A percentile compares a stretch with the other conserved stretches of the same genome.
These are phyloP conservation scores for Crataegus laevigata DNA, from an alignment of 306 rosid genomes.

Conservation along the genomic window DNA sequence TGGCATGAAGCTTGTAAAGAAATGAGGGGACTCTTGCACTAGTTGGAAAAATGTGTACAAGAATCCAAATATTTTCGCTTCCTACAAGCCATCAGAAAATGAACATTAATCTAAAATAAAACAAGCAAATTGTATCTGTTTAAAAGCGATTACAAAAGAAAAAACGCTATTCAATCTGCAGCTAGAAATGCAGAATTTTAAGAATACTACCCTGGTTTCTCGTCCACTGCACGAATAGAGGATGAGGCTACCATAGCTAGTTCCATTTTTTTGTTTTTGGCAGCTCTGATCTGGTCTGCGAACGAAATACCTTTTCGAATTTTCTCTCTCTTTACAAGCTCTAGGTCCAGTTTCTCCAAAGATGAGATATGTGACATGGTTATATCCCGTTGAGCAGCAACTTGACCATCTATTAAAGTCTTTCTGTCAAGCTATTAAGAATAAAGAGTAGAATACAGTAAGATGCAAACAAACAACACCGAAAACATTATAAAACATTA, in stretches of 20 bases:
- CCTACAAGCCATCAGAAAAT: background rate
- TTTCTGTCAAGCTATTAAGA: conserved; percentile 38
- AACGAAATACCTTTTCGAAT: conserved; percentile 45
- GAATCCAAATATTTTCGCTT: background rate
- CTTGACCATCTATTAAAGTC: conserved; percentile 22
- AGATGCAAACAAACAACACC: background rate
- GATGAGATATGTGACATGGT: conserved; percentile 27
- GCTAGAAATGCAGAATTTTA: conserved; percentile 15
- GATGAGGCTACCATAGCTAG: conserved; percentile 20
- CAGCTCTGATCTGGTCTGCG: conserved; percentile 75
- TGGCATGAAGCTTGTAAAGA: background rate
- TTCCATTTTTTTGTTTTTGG: conserved; percentile 43
- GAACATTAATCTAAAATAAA: background rate
- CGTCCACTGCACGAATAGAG: conserved; percentile 3
- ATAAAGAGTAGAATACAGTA: conserved; percentile 4
- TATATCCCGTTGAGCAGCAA: conserved; percentile 23
- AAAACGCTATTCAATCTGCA: background rate
- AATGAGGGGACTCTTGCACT: background rate
- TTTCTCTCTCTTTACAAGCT: conserved; percentile 54
- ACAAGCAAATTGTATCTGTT: background rate
- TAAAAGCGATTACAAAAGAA: background rate
- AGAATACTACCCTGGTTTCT: conserved; percentile 1
- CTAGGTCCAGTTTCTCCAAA: conserved; percentile 52
- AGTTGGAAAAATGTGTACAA: background rate
- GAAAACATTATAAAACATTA: background rate